A percentile compares a stretch with the other conserved stretches of the same genome.
Conservation (phyloP, 75 land plant species). For the Gnetum montanum region DNA sequence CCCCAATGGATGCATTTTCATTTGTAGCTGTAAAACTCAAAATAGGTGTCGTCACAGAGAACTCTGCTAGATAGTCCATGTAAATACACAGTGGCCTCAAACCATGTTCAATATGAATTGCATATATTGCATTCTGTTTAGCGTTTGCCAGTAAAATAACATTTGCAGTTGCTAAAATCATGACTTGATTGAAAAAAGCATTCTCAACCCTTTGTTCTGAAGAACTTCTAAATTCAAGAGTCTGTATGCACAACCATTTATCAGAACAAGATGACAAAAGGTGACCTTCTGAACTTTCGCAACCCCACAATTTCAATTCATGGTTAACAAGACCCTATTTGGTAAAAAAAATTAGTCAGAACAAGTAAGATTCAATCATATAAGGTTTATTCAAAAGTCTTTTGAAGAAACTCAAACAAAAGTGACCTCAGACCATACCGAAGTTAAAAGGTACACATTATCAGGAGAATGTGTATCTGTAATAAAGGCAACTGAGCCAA, state of each 20-base stretch:
- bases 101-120: slow-evolving; percentile 69
- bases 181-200: slow-evolving; percentile 81
- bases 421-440: slow-evolving; percentile 31
- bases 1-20: slow-evolving; percentile 42
- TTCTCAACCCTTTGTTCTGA: slow-evolving; percentile 41
- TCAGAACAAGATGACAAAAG: slow-evolving; percentile 51
- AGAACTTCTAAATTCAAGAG: slow-evolving; percentile 71
- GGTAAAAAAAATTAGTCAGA: neutral
- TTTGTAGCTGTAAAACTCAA: slow-evolving; percentile 81
- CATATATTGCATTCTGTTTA: slow-evolving; percentile 83
- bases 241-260: slow-evolving; percentile 75
- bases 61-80: slow-evolving; percentile 89
- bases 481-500: slow-evolving; percentile 74
- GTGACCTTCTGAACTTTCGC: slow-evolving; percentile 65
- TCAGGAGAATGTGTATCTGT: slow-evolving; percentile 66
- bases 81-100: slow-evolving; percentile 35
- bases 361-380: neutral
- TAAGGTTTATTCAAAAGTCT: neutral
- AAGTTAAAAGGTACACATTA: slow-evolving; percentile 80
- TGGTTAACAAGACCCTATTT: slow-evolving; percentile 53
- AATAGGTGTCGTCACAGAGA: slow-evolving; percentile 87
- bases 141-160: slow-evolving; percentile 89
- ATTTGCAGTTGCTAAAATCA: slow-evolving; percentile 57
- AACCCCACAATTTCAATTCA: slow-evolving; percentile 73
- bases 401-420: slow-evolving; percentile 3